phyloP scores from a whole-genome alignment of 1,139 yeast genomes.

The Pichia sp. region DNA sequence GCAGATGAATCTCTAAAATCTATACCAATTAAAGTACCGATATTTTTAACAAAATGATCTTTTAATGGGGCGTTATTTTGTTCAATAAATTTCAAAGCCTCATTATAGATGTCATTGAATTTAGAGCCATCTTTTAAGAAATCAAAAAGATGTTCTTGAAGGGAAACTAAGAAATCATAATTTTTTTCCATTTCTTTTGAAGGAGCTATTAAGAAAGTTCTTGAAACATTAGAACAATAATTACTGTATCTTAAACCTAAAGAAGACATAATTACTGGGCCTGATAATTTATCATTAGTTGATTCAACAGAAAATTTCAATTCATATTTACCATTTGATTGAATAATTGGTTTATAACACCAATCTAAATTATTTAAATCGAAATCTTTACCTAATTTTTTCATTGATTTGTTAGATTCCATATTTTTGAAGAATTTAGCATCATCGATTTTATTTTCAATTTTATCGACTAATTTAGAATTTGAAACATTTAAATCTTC shows the following conservation, averaged over 20 bases:
- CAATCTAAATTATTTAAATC: constrained; percentile 80
- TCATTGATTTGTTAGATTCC: constrained; percentile 52
- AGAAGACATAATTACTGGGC: constrained; percentile 79
- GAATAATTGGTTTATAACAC: constrained; percentile 91
- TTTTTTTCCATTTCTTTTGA: constrained; percentile 70
- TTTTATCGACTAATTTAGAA: constrained; percentile 62
- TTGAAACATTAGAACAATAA: constrained; percentile 81
- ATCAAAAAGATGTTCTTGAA: constrained; percentile 57
- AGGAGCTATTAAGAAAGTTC: constrained; percentile 90
- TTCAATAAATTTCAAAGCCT: constrained; percentile 54
- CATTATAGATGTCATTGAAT: constrained; percentile 61
- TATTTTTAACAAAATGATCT: constrained; percentile 63
- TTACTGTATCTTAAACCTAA: constrained; percentile 84
- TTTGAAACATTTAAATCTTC: constrained; percentile 78
- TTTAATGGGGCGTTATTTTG: constrained; percentile 59
- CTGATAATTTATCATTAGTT: constrained; percentile 58
- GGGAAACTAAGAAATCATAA: constrained; percentile 67
- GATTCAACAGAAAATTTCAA: constrained; percentile 82
- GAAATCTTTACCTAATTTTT: constrained; percentile 51
- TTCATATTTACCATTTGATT: constrained; percentile 83
- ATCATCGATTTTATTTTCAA: constrained; percentile 79
- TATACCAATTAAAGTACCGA: constrained; percentile 88
- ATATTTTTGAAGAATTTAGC: constrained; percentile 51
- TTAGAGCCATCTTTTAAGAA: constrained; percentile 62
- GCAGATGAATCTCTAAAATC: constrained; percentile 82